Base-by-base conservation (phyloP, 306 rosid species). In the Ormosia emarginata region DNA sequence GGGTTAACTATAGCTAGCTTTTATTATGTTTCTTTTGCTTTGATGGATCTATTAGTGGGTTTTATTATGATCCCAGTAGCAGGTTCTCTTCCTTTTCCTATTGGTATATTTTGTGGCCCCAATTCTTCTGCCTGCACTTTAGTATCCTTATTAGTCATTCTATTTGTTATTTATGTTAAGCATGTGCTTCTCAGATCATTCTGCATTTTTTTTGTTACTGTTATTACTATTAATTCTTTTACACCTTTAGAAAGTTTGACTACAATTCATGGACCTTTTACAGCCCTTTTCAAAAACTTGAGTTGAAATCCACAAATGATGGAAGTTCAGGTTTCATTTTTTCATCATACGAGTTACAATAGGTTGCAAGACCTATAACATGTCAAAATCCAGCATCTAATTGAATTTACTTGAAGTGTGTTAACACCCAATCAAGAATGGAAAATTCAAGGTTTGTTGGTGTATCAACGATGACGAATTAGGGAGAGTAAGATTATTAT, bases 211-310 rank as follows among this genome's bases (percentile, higher is more conserved):
- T 69, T n/a, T n/a, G n/a, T n/a, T n/a, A n/a, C n/a, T n/a, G n/a
- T 13, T 17, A 12, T 75, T 10, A 9, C 67, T 41, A 15, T 33
- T 50, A 4, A 37, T 44, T 77, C 10, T 62, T 11, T 39, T 56
- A 6, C 9, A 4, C 66, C 75, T 3, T 71, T 7, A 41, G 49
- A 40, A 80, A 71, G 63, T 72, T 75, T 89, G 67, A 90, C 79
- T 53, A 65, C 36, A 17, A 78, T 46, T 34, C 77, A 52, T 87
- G 82, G 72, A 89, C 69, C 56, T 58, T 81, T 53, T 87, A 90
- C 97, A 93, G 98, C 88, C 99, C 99, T 67, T 95, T 90, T 63
- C 97, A 93, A 91, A 95, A 95, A 89, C 96, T 95, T 39, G 99
- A 93, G 89, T 86, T 95, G 84, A 93, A 92, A 86, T 90, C 96